These are phyloP conservation scores for Malbranchea cinnamomea DNA, from an alignment of 2,329 filamentous ascomycete genomes.

Conservation along the genomic window DNA sequence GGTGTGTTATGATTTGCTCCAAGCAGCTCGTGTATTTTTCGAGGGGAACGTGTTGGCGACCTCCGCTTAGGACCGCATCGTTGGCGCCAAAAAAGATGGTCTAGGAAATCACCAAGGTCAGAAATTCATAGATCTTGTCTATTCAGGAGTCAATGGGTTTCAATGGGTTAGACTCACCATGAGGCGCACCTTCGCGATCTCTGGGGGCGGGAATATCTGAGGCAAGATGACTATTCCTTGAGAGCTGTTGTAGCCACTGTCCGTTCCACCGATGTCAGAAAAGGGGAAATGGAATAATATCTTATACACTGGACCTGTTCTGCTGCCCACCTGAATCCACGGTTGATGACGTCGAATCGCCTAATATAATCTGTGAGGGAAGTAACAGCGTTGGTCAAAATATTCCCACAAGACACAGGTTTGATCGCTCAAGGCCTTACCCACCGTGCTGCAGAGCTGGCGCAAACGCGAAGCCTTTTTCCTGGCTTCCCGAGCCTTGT, in stretches of 20 bases:
- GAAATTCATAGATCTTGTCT: not conserved
- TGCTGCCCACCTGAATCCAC: conserved; percentile 50
- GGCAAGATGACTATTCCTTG: conserved; percentile 57
- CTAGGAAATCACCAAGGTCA: conserved; percentile 27
- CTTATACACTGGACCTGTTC: conserved; percentile 9
- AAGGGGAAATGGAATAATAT: conserved; percentile 6
- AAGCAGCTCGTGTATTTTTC: conserved; percentile 61
- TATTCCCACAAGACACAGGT: too few species aligned
- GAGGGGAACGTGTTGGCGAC: conserved; percentile 64
- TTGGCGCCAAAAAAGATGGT: conserved; percentile 79
- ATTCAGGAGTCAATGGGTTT: not conserved
- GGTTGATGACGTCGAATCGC: conserved; percentile 72
- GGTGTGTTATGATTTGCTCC: conserved; percentile 55
- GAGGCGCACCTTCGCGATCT: conserved; percentile 31
- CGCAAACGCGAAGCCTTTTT: conserved; percentile 59
- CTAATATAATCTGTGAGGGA: conserved; percentile 50
- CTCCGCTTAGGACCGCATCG: conserved; percentile 58
- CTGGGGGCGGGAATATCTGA: conserved; percentile 53
- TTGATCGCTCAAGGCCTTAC: too few species aligned
- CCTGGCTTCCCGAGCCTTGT: conserved; percentile 47
- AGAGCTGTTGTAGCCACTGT: conserved; percentile 63
- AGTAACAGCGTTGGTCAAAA: not conserved
- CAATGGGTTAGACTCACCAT: conserved; percentile 20
- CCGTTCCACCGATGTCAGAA: conserved; percentile 5
- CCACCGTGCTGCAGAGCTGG: conserved; percentile 54